Percentiles rank a stretch among this genome's conserved stretches.
Evolutionary conservation across 75 land plant species (phyloP).

Genomic region (Selaginella moellendorffii): DNA sequence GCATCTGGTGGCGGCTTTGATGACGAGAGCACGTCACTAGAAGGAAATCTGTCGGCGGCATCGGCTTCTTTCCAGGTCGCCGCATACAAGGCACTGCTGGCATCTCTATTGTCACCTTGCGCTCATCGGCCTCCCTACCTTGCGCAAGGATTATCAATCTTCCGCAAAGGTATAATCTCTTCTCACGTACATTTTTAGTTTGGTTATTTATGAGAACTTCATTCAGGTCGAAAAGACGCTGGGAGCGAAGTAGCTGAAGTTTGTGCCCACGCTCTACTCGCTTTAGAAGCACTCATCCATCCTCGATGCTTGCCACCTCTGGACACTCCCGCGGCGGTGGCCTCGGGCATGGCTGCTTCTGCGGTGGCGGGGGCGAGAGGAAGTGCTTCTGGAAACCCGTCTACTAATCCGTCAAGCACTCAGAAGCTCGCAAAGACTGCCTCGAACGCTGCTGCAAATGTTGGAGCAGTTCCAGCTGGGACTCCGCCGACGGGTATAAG

Average conservation of each 20-base stretch:
- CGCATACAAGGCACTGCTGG: constrained; percentile 58
- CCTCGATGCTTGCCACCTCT: constrained; percentile 53
- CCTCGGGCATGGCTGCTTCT: constrained; percentile 5
- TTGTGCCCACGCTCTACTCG: constrained; percentile 64
- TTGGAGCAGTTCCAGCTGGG: background rate
- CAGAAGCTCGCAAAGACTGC: background rate
- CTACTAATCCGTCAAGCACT: background rate
- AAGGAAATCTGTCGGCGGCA: constrained; percentile 17
- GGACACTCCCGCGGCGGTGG: constrained; percentile 17
- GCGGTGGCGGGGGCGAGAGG: no score
- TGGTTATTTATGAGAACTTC: background rate
- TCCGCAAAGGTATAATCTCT: constrained; percentile 46
- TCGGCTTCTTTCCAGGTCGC: constrained; percentile 67
- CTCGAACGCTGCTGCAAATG: background rate
- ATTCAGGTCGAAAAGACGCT: constrained; percentile 56
- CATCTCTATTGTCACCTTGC: constrained; percentile 63
- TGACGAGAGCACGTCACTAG: constrained; percentile 22
- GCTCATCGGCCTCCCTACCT: constrained; percentile 50
- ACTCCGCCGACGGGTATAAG: background rate
- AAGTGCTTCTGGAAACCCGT: no score
- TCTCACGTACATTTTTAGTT: background rate
- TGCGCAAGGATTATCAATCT: constrained; percentile 63
- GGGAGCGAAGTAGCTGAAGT: constrained; percentile 59
- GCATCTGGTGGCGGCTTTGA: constrained; percentile 2
- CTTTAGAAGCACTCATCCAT: constrained; percentile 80